Evolutionary conservation across 192 early-diverging fungal genomes (phyloP).

Genomic region (Helicostylum pulchrum): DNA sequence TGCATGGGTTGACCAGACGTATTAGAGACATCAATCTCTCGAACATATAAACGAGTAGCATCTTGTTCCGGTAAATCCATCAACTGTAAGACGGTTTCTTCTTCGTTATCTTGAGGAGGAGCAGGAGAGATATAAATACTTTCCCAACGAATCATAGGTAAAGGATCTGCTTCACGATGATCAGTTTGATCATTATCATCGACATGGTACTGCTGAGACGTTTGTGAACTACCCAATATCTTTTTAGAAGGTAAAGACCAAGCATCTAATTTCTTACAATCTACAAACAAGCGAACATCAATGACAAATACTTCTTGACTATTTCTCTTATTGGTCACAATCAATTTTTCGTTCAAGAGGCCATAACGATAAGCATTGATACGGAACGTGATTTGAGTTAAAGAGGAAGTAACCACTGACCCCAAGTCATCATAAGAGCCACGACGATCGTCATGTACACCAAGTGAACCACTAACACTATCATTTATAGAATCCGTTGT

Average conservation of each 20-base stretch:
- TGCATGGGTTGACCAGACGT: slow-evolving; percentile 52
- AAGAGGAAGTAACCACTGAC: slow-evolving; percentile 28
- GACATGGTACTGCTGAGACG: background rate
- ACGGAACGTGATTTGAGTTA: slow-evolving; percentile 54
- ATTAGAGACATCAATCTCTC: slow-evolving; percentile 41
- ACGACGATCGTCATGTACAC: background rate
- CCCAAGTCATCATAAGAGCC: slow-evolving; percentile 23
- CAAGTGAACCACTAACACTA: background rate
- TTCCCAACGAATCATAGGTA: slow-evolving; percentile 48
- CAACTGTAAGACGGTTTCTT: slow-evolving; percentile 8
- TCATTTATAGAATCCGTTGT: slow-evolving; percentile 1
- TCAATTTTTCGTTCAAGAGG: slow-evolving; percentile 55
- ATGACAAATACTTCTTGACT: slow-evolving; percentile 57
- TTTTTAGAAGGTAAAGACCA: slow-evolving; percentile 17
- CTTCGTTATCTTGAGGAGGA: slow-evolving; percentile 1
- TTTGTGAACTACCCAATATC: slow-evolving; percentile 11
- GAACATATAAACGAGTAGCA: slow-evolving; percentile 13
- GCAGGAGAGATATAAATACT: slow-evolving; percentile 46
- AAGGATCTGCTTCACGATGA: slow-evolving; percentile 29
- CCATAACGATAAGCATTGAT: slow-evolving; percentile 56
- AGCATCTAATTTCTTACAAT: slow-evolving; percentile 42
- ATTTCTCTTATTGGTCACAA: slow-evolving; percentile 72
- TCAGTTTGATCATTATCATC: slow-evolving; percentile 21
- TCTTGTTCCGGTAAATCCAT: slow-evolving; percentile 19
- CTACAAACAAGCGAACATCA: slow-evolving; percentile 69